These are phyloP conservation scores for Coemansia sp. DNA, from an alignment of 192 early-diverging fungal species.

Conservation along the genomic window DNA sequence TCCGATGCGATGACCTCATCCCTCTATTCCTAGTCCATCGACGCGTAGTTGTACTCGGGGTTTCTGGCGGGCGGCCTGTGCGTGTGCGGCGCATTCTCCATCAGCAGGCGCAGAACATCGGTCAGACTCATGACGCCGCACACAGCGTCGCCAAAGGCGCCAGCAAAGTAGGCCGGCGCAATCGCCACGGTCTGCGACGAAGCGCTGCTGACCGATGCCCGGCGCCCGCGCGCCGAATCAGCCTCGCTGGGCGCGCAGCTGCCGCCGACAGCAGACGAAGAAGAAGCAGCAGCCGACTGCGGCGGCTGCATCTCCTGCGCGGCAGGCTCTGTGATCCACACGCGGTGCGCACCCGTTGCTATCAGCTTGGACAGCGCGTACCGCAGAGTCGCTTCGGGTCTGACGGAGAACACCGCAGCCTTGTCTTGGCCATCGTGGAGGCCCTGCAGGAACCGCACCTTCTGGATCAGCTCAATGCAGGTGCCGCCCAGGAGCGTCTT, in stretches of 20 bases:
- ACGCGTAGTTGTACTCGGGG: slow-evolving; percentile 39
- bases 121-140: slow-evolving; percentile 78
- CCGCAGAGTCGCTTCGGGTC: slow-evolving; percentile 67
- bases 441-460: slow-evolving; percentile 63
- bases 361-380: slow-evolving; percentile 74
- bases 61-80: slow-evolving; percentile 19
- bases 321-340: slow-evolving; percentile 64
- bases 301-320: not conserved
- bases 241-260: not conserved
- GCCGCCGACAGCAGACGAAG: too few relatives aligned
- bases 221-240: slow-evolving; percentile 7
- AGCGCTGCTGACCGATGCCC: slow-evolving; percentile 39
- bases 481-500: slow-evolving; percentile 57
- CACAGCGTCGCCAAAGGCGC: slow-evolving; percentile 40
- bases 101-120: slow-evolving; percentile 69
- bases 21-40: slow-evolving; percentile 32
- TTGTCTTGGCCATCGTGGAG: slow-evolving; percentile 65
- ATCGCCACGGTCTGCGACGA: slow-evolving; percentile 44
- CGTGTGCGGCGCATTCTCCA: slow-evolving; percentile 35
- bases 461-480: slow-evolving; percentile 64
- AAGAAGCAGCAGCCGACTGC: not conserved
- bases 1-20: too few relatives aligned
- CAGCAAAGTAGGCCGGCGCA: slow-evolving; percentile 22
- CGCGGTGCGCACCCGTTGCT: slow-evolving; percentile 78
- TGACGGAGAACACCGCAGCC: slow-evolving; percentile 74